Conservation (phyloP, 2,329 filamentous ascomycete species). For the Endoconidiophora laricicola region DNA sequence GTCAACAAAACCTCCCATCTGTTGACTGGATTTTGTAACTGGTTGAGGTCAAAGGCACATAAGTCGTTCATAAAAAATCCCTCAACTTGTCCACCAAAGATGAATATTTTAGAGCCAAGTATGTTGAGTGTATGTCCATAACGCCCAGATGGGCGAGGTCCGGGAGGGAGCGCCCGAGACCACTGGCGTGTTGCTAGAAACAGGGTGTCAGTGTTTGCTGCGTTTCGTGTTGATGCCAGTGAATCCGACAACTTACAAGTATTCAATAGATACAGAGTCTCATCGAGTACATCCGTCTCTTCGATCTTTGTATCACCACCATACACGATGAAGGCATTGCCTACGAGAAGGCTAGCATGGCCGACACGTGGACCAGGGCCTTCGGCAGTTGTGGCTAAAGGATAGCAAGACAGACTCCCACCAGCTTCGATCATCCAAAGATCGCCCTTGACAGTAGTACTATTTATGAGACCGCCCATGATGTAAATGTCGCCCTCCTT, state of each 20-base stretch:
- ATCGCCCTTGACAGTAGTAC: constrained; percentile 89
- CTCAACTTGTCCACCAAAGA: constrained; percentile 95
- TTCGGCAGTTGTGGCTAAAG: constrained; percentile 78
- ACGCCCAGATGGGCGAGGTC: constrained; percentile 69
- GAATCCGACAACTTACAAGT: constrained; percentile 55
- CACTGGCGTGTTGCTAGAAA: constrained; percentile 80
- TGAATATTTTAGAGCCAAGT: constrained; percentile 87
- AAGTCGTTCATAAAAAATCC: constrained; percentile 97
- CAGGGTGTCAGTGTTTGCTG: neutral
- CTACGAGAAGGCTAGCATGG: constrained; percentile 82
- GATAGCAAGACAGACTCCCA: constrained; percentile 76
- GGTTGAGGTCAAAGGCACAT: constrained; percentile 87
- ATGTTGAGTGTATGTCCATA: constrained; percentile 97
- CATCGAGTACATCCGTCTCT: constrained; percentile 77
- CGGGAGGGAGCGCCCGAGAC: constrained; percentile 82
- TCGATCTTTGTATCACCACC: constrained; percentile 97
- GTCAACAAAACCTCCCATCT: constrained; percentile 82
- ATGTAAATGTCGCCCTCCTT: constrained; percentile 96
- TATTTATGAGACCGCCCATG: constrained; percentile 92
- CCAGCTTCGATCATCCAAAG: constrained; percentile 95
- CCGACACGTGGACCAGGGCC: constrained; percentile 90
- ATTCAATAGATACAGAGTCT: constrained; percentile 90
- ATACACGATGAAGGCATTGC: constrained; percentile 97
- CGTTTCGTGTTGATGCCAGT: neutral
- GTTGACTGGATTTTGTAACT: constrained; percentile 77